Conservation (phyloP, 2,329 filamentous ascomycete species). For the Ophiocordyceps camponoti-rufipedis region DNA sequence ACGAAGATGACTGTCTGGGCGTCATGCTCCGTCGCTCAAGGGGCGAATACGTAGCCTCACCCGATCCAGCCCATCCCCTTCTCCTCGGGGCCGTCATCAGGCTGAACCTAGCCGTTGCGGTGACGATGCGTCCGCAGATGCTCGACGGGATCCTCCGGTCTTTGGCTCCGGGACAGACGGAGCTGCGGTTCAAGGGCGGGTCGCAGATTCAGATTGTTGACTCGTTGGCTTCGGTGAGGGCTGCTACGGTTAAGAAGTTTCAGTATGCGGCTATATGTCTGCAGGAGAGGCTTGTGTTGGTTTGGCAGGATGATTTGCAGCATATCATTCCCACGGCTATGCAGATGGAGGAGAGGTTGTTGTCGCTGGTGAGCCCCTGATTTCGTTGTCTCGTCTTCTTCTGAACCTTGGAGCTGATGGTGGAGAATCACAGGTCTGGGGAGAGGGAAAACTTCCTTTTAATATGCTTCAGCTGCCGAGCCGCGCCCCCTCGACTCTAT, state of each 20-base stretch:
- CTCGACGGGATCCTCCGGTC: conserved; percentile 24
- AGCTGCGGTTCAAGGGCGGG: conserved; percentile 21
- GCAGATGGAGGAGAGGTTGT: conserved; percentile 13
- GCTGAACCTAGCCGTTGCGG: conserved; percentile 25
- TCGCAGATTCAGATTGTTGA: conserved; percentile 26
- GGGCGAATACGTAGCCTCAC: conserved; percentile 22
- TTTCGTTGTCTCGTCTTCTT: background rate
- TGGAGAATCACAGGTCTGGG: conserved; percentile 9
- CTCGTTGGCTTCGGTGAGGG: conserved; percentile 18
- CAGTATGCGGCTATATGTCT: conserved; percentile 23
- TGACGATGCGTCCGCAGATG: conserved; percentile 29
- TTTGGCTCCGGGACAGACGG: conserved; percentile 19
- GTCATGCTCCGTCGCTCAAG: conserved; percentile 19
- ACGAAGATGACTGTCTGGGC: conserved; percentile 10
- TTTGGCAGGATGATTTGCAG: conserved; percentile 23
- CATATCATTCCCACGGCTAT: conserved; percentile 20
- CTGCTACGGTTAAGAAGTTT: conserved; percentile 21
- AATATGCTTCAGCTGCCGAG: conserved; percentile 6
- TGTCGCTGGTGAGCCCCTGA: conserved; percentile 6
- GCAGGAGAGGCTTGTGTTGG: conserved; percentile 20
- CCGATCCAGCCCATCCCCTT: conserved; percentile 16
- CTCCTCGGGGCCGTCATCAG: conserved; percentile 22
- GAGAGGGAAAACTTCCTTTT: conserved; percentile 3
- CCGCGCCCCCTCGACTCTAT: conserved; percentile 4
- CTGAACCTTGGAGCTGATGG: background rate